These are phyloP conservation scores for Bryoglossum gracile DNA, from an alignment of 495 filamentous ascomycete genomes.

Conservation along the genomic window DNA sequence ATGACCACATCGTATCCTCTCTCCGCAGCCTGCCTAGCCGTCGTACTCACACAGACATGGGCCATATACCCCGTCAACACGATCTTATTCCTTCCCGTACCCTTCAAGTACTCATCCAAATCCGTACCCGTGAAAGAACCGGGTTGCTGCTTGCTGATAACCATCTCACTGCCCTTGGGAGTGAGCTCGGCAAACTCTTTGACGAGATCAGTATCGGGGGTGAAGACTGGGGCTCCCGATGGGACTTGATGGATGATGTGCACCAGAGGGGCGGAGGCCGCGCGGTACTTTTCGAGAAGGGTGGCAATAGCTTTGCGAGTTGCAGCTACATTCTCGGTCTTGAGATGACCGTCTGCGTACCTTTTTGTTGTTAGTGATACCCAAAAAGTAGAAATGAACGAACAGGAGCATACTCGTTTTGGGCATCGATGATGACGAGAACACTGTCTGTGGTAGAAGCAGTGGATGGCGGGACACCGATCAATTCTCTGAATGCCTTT, in stretches of 20 bases:
- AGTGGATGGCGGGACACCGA: conserved; percentile 41
- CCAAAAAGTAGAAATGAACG: neutral
- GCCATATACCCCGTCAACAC: conserved; percentile 34
- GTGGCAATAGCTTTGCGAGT: conserved; percentile 40
- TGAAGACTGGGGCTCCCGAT: conserved; percentile 54
- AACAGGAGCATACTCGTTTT: conserved; percentile 33
- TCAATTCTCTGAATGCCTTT: conserved; percentile 42
- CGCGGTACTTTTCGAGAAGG: conserved; percentile 46
- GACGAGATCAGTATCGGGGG: conserved; percentile 42
- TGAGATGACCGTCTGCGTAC: conserved; percentile 47
- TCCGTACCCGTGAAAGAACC: conserved; percentile 28
- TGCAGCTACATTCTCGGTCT: conserved; percentile 37
- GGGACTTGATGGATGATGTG: conserved; percentile 50
- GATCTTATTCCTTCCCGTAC: conserved; percentile 24
- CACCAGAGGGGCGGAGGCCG: conserved; percentile 41
- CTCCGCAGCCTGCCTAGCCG: conserved; percentile 46
- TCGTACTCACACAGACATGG: conserved; percentile 57
- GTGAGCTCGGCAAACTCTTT: conserved; percentile 46
- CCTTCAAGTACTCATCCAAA: conserved; percentile 24
- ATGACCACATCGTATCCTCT: conserved; percentile 52
- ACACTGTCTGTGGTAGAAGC: conserved; percentile 45
- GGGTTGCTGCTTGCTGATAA: conserved; percentile 28
- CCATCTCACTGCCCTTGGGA: conserved; percentile 36
- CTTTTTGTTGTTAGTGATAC: conserved; percentile 33
- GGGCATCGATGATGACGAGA: conserved; percentile 58